Conservation (phyloP, 768 basidiomycete genomes). For the Pisolithus sp. region DNA sequence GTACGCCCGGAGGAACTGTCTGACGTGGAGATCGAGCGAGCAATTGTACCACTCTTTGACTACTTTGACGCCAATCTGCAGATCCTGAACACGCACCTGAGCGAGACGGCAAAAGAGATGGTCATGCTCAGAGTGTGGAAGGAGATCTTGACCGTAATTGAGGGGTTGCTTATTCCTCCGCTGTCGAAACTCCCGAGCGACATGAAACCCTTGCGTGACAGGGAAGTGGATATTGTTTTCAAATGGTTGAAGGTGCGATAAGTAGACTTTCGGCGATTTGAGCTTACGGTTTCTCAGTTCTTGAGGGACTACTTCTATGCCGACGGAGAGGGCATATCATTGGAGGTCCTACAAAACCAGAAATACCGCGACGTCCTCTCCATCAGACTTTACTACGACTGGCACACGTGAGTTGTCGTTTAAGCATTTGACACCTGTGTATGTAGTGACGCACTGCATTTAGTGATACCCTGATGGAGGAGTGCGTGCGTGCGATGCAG, state of each 20-base stretch:
- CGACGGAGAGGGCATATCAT: constrained; percentile 82
- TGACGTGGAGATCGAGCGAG: constrained; percentile 91
- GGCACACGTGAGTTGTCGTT: constrained; percentile 65
- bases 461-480: constrained; percentile 84
- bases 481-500: constrained; percentile 94
- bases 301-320: constrained; percentile 93
- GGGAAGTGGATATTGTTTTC: constrained; percentile 98
- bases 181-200: constrained; percentile 79
- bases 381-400: constrained; percentile 93
- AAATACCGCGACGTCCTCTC: constrained; percentile 90
- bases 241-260: constrained; percentile 85
- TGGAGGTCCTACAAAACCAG: constrained; percentile 85
- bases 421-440: neutral
- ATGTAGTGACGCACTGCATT: constrained; percentile 5
- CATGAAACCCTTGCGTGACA: constrained; percentile 88
- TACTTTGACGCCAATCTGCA: constrained; percentile 93
- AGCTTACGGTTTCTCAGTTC: constrained; percentile 49
- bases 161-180: constrained; percentile 85
- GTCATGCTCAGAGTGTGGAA: constrained; percentile 96
- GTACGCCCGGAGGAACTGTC: constrained; percentile 74
- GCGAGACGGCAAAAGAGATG: constrained; percentile 78
- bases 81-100: constrained; percentile 83
- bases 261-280: neutral
- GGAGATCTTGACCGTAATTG: constrained; percentile 82
- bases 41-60: constrained; percentile 87